Evolutionary conservation across 805 yeast genomes (phyloP), one percentile per base, ranked within the genome.

Genomic region (Lipomyces yamadae): DNA sequence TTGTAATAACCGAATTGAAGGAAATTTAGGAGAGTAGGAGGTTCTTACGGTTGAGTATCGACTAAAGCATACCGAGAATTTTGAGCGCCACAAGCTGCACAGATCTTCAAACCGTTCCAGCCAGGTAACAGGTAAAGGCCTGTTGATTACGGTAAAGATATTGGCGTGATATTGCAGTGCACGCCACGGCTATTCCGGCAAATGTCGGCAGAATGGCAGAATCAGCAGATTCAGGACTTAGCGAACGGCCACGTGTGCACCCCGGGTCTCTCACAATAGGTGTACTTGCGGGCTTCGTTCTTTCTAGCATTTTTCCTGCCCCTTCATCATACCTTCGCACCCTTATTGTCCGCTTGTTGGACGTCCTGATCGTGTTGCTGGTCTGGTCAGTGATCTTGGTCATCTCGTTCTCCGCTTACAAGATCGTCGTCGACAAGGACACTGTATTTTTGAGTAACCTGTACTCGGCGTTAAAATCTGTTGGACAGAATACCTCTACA

Each of bases 301-400:
- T 63, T 7, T 53, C 70, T 3, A 48, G 64, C 34, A 7, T 61
- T 11, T 37, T 63, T 34, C 67, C 70, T 13, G 42, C 62, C 15
- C 60, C 65, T 0, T 50, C 55, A 4, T 42, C 15, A 5, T 58
- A 34, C 18, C 52, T 63, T 15, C 59, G 61, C 30, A 4, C 56
- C 15, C 30, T 56, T 2, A 42, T 60, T 15, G 58, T 30, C 45
- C 52, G 60, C 29, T 24, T 61, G 11, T 13, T 63, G 33, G 34
- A 60, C 4, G 11, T 42, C 29, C 35, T 62, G 10, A 48, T 33
- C 10, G 58, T 37, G 24, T 33, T 60, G 48, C 29, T 61, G 11
- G 29, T 60, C 24, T 66, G 70, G 69, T 48, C 42, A 3, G 37
- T 56, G n/a, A 45, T 65, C 34, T 48, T 15, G 4, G 11, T 37